phyloP scores from a whole-genome alignment of 805 yeast species.

The Saccharomycopsis synnaedendra region DNA sequence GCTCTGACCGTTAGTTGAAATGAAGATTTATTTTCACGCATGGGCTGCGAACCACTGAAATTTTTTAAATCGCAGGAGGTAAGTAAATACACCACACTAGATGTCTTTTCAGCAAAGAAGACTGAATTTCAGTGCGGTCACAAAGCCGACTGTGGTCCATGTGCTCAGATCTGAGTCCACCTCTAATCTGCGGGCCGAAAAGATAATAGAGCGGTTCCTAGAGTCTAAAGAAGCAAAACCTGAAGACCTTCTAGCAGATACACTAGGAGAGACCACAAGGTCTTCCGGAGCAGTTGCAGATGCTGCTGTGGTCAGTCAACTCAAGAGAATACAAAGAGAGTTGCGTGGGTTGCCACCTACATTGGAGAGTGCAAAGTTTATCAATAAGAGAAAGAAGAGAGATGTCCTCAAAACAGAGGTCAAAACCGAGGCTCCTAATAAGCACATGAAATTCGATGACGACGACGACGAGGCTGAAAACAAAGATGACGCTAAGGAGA shows the following conservation, averaged over 20 bases:
- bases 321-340: constrained; percentile 65
- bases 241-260: constrained; percentile 22
- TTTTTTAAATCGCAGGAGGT: no score
- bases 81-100: no score
- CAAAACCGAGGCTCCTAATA: constrained; percentile 15
- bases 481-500: constrained; percentile 12
- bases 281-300: constrained; percentile 20
- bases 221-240: constrained; percentile 32
- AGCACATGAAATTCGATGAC: constrained; percentile 24
- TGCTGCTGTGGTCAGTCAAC: constrained; percentile 43
- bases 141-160: constrained; percentile 34
- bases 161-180: constrained; percentile 15
- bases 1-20: no score
- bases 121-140: constrained; percentile 32
- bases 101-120: constrained; percentile 28
- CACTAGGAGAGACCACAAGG: constrained; percentile 14
- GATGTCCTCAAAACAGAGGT: constrained; percentile 20
- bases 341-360: constrained; percentile 70
- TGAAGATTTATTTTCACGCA: no score
- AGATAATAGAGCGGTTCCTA: constrained; percentile 20
- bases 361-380: constrained; percentile 16
- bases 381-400: constrained; percentile 22
- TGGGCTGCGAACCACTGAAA: no score
- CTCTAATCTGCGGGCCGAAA: constrained; percentile 11
- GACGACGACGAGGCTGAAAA: constrained; percentile 21